phyloP scores from a whole-genome alignment of 78 protist genomes.

The Isochrysis galbana region DNA sequence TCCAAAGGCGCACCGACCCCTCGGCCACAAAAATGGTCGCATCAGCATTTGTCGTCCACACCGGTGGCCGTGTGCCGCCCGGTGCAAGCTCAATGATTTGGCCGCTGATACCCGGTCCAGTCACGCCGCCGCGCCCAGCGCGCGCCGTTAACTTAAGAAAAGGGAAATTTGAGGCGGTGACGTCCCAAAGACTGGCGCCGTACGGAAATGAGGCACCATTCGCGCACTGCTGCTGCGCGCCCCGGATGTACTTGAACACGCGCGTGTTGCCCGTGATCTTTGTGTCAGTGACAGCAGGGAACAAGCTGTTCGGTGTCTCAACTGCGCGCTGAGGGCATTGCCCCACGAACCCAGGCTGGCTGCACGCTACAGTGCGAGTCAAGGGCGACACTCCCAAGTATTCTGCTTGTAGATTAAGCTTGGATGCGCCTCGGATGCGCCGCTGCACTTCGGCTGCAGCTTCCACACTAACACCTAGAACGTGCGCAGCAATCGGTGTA shows the following conservation, averaged over 20 bases:
- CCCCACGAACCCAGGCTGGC: not conserved
- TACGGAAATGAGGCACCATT: not conserved
- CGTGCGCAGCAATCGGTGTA: not conserved
- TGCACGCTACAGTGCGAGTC: not conserved
- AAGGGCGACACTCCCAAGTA: not conserved
- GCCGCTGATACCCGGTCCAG: not conserved
- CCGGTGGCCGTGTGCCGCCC: not conserved
- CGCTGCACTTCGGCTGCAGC: not conserved
- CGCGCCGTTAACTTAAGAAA: not conserved
- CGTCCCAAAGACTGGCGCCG: not conserved
- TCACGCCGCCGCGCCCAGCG: not conserved
- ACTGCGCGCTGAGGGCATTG: not conserved
- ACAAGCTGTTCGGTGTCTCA: not conserved
- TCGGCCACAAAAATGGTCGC: not conserved
- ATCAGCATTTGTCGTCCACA: not conserved
- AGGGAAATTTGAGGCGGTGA: not conserved
- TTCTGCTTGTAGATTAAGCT: not conserved
- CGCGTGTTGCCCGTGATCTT: not conserved
- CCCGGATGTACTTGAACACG: not conserved
- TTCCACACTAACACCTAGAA: not conserved
- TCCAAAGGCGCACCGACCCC: not conserved
- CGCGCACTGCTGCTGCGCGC: not conserved
- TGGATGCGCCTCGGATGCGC: not conserved
- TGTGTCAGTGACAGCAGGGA: not conserved
- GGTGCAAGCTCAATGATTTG: not conserved